Conservation (phyloP, 1,284 basidiomycete species). For the Irpex lacteus region DNA sequence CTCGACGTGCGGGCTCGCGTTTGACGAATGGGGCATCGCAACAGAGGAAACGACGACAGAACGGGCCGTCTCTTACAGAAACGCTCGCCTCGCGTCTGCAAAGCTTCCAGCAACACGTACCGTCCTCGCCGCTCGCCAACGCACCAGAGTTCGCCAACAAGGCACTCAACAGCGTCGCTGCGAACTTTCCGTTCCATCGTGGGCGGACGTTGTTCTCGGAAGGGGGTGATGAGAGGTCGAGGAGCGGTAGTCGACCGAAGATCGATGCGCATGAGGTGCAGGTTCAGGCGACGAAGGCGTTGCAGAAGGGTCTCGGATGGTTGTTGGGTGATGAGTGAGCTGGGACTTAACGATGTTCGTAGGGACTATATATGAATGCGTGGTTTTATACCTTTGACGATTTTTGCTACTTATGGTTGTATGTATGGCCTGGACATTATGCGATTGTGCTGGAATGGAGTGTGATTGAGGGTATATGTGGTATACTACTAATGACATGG, state of each 20-base stretch:
- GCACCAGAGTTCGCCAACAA: constrained; percentile 71
- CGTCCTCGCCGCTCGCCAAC: constrained; percentile 58
- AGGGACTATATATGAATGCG: background rate
- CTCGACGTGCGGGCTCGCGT: constrained; percentile 16
- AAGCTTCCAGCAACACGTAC: constrained; percentile 49
- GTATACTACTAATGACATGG: background rate
- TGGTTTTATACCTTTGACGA: background rate
- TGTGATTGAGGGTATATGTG: background rate
- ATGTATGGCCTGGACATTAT: background rate
- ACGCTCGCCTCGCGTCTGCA: constrained; percentile 61
- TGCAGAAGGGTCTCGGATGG: constrained; percentile 86
- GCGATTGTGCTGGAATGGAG: background rate
- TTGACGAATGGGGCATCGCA: background rate
- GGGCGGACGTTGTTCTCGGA: constrained; percentile 44
- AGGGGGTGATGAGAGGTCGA: constrained; percentile 36
- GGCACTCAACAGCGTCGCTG: constrained; percentile 72
- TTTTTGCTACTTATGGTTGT: background rate
- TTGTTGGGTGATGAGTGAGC: constrained; percentile 76
- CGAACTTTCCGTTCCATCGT: constrained; percentile 71
- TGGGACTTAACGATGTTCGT: background rate
- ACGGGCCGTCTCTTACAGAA: constrained; percentile 31
- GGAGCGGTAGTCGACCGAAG: constrained; percentile 36
- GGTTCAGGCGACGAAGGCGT: constrained; percentile 64
- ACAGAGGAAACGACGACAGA: constrained; percentile 15
- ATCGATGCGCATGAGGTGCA: constrained; percentile 61